Conservation (phyloP, 352 stramenopile species). For the Pythium scleroteichum region DNA sequence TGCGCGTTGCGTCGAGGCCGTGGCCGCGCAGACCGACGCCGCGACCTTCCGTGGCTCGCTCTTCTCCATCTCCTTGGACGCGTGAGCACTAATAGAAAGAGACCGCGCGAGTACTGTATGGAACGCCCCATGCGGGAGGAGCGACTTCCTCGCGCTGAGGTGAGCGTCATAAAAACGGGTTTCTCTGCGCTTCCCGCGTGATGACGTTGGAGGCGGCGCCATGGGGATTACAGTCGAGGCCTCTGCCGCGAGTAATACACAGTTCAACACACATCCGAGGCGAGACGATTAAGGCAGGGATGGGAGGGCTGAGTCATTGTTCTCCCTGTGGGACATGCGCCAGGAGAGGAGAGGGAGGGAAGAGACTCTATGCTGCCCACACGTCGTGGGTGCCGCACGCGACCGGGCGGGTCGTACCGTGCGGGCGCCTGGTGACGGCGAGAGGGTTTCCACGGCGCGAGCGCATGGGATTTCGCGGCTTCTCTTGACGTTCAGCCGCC, state of each 20-base stretch:
- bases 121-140: too few species aligned
- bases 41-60: conserved; percentile 50
- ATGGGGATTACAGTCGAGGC: neutral
- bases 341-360: too few species aligned
- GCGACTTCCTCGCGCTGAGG: neutral
- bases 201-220: conserved; percentile 6
- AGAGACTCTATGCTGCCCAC: too few species aligned
- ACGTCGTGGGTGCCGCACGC: too few species aligned
- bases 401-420: too few species aligned
- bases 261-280: too few species aligned
- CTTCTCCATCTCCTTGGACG: conserved; percentile 55
- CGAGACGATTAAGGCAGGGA: too few species aligned
- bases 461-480: neutral
- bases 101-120: neutral
- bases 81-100: neutral
- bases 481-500: neutral
- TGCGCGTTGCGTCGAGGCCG: conserved; percentile 33
- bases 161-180: conserved; percentile 6
- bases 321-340: neutral
- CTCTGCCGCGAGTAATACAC: too few species aligned
- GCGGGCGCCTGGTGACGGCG: too few species aligned
- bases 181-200: conserved; percentile 12
- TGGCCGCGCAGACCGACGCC: conserved; percentile 38
- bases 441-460: neutral
- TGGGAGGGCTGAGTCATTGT: too few species aligned